These are phyloP conservation scores for Fusarium nygamai DNA, from an alignment of 2,329 filamentous ascomycete genomes.

Conservation along the genomic window DNA sequence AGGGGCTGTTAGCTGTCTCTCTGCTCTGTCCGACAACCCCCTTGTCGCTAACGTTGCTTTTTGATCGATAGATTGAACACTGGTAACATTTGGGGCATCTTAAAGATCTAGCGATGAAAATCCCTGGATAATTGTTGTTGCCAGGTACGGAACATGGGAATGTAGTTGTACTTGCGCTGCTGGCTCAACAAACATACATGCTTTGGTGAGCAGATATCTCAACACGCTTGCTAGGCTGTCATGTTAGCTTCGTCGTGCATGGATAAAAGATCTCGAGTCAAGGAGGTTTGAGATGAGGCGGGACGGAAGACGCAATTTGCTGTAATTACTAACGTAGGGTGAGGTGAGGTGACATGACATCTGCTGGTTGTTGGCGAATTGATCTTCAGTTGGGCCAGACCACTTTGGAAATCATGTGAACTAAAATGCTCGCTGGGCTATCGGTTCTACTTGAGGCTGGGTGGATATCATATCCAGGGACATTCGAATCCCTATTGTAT, in stretches of 20 bases:
- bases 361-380: conserved; percentile 25
- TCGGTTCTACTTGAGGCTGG: background rate
- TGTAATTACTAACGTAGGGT: conserved; percentile 4
- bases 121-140: conserved; percentile 30
- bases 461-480: background rate
- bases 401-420: conserved; percentile 30
- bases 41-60: conserved; percentile 36
- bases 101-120: conserved; percentile 18
- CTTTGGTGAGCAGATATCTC: conserved; percentile 1
- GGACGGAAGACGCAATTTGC: conserved; percentile 22
- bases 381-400: conserved; percentile 24
- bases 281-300: conserved; percentile 21
- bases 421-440: background rate
- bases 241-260: background rate
- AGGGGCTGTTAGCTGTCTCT: conserved; percentile 9
- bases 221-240: background rate
- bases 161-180: background rate
- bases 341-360: conserved; percentile 37
- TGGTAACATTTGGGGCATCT: conserved; percentile 19
- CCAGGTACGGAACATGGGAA: background rate
- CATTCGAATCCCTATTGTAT: background rate
- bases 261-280: conserved; percentile 3
- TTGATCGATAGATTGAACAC: conserved; percentile 34
- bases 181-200: background rate
- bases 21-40: conserved; percentile 25